phyloP scores from a whole-genome alignment of 179 eudicot genomes.

The Vitellaria paradoxa region DNA sequence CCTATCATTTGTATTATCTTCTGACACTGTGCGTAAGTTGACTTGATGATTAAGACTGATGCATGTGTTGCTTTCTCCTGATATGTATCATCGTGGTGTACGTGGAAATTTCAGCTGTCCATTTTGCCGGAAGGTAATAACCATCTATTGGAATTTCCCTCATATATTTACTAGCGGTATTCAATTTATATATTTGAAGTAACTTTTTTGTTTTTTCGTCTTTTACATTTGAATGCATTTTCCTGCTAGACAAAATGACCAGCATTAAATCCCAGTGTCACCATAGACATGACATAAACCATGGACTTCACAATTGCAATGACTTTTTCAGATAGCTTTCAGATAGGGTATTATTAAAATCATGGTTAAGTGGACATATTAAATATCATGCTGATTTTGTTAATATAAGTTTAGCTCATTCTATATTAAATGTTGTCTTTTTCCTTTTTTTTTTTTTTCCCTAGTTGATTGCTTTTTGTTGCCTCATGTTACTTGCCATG shows the following conservation, averaged over 20 bases:
- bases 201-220: too few relatives aligned
- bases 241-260: neutral
- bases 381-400: neutral
- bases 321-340: neutral
- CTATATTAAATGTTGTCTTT: too few relatives aligned
- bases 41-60: slow-evolving; percentile 19
- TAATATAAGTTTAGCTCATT: neutral
- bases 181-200: neutral
- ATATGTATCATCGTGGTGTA: slow-evolving; percentile 20
- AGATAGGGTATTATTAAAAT: neutral
- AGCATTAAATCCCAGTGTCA: neutral
- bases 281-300: neutral
- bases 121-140: slow-evolving; percentile 86
- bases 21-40: neutral
- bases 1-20: neutral
- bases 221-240: neutral
- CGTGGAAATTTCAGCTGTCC: slow-evolving; percentile 73
- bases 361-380: neutral
- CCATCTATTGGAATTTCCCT: slow-evolving; percentile 7
- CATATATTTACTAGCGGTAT: neutral
- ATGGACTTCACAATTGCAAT: neutral
- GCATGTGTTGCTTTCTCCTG: slow-evolving; percentile 14
- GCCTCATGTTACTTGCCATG: slow-evolving; percentile 2
- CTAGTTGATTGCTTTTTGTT: neutral
- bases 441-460: neutral